Evolutionary conservation across 2,329 filamentous ascomycete genomes (phyloP), one percentile per base, ranked within the genome.

Genomic region (Penicillium sp.): DNA sequence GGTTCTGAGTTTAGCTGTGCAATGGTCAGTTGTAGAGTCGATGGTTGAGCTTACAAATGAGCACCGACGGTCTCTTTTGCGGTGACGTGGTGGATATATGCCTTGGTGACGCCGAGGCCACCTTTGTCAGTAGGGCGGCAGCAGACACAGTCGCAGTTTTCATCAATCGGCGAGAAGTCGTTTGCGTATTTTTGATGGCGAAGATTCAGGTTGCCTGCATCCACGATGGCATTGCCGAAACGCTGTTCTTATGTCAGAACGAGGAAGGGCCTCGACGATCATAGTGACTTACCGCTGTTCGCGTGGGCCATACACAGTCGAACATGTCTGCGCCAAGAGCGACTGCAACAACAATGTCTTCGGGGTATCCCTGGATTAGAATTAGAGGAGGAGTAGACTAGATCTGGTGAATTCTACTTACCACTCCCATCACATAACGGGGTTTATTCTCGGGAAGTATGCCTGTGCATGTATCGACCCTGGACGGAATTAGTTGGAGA

Each of bases 271-370:
- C 7, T 10, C 2, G 15, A 5, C 37, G 22, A 20, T 39, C 6
- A n/a, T 11, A 42, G 38, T 37, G 17, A 54, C 82, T 73, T 78
- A 86, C 84, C 7, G 95, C 95, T 38, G 95, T 99, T 55, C 95
- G 84, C 4, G 95, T 98, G 1, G 95, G 96, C 95, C 95, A 99
- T 6, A 99, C 95, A 73, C 96, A 99, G 78, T 99, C 95, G 74
- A 99, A 99, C 95, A 99, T 99, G 78, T 99, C 95, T 51, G 95
- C 95, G 3, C 95, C 95, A 0, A 99, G 83, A 1, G 95, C 95
- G 4, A 97, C 88, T 55, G 92, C 96, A 41, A 99, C 93, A 1
- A 99, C 86, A 57, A 99, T 82, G 72, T 99, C 95, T 79, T 98
- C 95, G 1, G 95, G 95, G 75, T 97, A 99, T 12, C 95, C 92